These are phyloP conservation scores for Pythium grandisporangium DNA, from an alignment of 352 stramenopile genomes.

Conservation along the genomic window DNA sequence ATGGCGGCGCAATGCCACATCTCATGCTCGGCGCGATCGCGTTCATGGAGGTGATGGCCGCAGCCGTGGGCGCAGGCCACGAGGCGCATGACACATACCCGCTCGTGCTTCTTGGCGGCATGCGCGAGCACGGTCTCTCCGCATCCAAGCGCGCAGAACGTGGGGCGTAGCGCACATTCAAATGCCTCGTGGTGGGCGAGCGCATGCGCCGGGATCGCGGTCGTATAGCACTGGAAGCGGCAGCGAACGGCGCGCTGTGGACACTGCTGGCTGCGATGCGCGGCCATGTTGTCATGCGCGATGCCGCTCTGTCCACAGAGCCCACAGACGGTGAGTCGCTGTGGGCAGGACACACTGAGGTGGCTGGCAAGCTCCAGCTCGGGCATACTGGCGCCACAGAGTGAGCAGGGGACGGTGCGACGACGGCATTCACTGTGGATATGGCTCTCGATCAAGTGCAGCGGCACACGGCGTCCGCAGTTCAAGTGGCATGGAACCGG, in stretches of 20 bases:
- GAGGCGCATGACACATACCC: constrained; percentile 50
- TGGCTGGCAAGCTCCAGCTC: constrained; percentile 28
- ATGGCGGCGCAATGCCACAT: constrained; percentile 15
- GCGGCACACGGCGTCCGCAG: constrained; percentile 42
- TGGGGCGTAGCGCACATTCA: constrained; percentile 45
- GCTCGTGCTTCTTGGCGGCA: constrained; percentile 41
- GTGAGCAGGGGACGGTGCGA: constrained; percentile 22
- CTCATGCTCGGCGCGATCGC: constrained; percentile 51
- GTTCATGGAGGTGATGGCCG: constrained; percentile 49
- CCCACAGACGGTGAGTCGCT: constrained; percentile 38
- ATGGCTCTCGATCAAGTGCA: constrained; percentile 32
- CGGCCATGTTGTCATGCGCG: constrained; percentile 14
- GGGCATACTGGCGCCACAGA: constrained; percentile 21
- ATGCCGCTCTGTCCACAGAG: constrained; percentile 41
- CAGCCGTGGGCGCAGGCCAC: constrained; percentile 38
- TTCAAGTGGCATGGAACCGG: constrained; percentile 26
- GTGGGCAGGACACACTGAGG: constrained; percentile 18
- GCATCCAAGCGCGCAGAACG: constrained; percentile 66
- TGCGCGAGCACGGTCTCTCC: constrained; percentile 34
- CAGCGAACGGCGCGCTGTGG: constrained; percentile 53
- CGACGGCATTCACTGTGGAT: constrained; percentile 26
- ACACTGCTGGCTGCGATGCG: constrained; percentile 37
- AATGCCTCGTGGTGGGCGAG: constrained; percentile 44
- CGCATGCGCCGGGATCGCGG: constrained; percentile 41
- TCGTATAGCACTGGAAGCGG: constrained; percentile 34